A percentile compares a stretch with the other conserved stretches of the same genome.
phyloP scores from a whole-genome alignment of 2,329 filamentous ascomycete genomes.

The Sporothrix pseudoabietina region DNA sequence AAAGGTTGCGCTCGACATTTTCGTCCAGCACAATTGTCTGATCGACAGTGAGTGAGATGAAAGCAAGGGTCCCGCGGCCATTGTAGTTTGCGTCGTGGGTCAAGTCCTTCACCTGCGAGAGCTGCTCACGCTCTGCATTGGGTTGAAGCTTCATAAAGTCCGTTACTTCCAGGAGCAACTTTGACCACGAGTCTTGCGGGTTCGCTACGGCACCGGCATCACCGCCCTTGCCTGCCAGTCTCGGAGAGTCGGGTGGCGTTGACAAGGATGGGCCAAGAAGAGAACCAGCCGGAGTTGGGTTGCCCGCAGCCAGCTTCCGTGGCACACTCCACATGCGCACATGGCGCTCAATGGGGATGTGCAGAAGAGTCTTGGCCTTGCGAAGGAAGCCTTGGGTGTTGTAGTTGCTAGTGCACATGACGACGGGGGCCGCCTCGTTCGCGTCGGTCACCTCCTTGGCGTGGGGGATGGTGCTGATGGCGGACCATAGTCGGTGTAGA shows the following conservation, averaged over 20 bases:
- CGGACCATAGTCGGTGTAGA: conserved; percentile 74
- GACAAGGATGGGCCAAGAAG: conserved; percentile 30
- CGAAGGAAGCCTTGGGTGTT: conserved; percentile 75
- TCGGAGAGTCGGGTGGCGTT: conserved; percentile 39
- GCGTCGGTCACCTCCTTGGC: conserved; percentile 63
- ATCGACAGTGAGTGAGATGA: conserved; percentile 69
- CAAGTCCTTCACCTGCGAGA: conserved; percentile 64
- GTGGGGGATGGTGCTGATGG: conserved; percentile 57
- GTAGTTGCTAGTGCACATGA: conserved; percentile 71
- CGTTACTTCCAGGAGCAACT: conserved; percentile 62
- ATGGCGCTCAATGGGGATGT: conserved; percentile 70
- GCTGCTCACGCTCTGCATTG: conserved; percentile 63
- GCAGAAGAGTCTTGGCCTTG: conserved; percentile 67
- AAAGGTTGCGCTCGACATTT: conserved; percentile 61
- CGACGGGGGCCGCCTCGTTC: conserved; percentile 61
- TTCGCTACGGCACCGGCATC: conserved; percentile 17
- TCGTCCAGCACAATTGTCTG: conserved; percentile 85
- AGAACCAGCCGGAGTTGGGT: conserved; percentile 26
- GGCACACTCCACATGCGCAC: conserved; percentile 75
- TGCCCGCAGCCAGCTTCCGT: conserved; percentile 45
- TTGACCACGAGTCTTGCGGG: conserved; percentile 43
- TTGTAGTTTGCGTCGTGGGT: conserved; percentile 78
- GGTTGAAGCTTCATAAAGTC: conserved; percentile 64
- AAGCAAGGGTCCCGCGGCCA: conserved; percentile 65
- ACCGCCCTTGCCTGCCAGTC: conserved; percentile 27